phyloP scores from a whole-genome alignment of 78 protist species.

The Speleostelium caveatum region DNA sequence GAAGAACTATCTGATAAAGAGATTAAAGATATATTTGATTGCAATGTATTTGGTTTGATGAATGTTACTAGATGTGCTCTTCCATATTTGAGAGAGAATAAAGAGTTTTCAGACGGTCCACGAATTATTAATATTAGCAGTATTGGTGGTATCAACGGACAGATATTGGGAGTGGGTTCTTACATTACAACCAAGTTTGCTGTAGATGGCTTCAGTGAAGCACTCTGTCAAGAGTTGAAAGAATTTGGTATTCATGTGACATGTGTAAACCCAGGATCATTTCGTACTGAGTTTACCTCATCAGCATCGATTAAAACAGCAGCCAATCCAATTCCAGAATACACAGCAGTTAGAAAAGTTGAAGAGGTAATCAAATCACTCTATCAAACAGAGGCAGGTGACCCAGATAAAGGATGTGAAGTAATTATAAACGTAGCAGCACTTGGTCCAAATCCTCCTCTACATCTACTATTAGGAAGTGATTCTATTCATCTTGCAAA shows the following conservation, averaged over 20 bases:
- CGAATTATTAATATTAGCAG: constrained; percentile 2
- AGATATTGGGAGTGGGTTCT: neutral
- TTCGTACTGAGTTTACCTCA: neutral
- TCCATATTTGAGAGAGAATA: constrained; percentile 10
- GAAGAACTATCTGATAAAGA: constrained; percentile 17
- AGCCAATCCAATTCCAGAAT: neutral
- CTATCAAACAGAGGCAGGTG: neutral
- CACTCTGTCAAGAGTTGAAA: constrained; percentile 1
- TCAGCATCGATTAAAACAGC: neutral
- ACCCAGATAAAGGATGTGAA: constrained; percentile 4
- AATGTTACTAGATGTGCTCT: constrained; percentile 16
- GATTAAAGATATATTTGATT: constrained; percentile 9
- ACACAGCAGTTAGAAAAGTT: no score
- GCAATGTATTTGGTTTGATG: constrained; percentile 51
- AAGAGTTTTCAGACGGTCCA: constrained; percentile 14
- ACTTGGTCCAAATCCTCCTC: neutral
- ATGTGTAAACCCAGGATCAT: neutral
- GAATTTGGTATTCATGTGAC: neutral
- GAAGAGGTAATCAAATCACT: neutral
- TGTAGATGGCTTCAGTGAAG: neutral
- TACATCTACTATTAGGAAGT: constrained; percentile 13
- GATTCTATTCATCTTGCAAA: neutral
- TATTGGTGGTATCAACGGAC: neutral
- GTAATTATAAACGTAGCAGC: neutral
- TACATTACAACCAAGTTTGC: constrained; percentile 14